Percentiles rank a stretch among this genome's conserved stretches.
Conservation (phyloP, 1,139 yeast species). For the Candida labiduridarum region DNA sequence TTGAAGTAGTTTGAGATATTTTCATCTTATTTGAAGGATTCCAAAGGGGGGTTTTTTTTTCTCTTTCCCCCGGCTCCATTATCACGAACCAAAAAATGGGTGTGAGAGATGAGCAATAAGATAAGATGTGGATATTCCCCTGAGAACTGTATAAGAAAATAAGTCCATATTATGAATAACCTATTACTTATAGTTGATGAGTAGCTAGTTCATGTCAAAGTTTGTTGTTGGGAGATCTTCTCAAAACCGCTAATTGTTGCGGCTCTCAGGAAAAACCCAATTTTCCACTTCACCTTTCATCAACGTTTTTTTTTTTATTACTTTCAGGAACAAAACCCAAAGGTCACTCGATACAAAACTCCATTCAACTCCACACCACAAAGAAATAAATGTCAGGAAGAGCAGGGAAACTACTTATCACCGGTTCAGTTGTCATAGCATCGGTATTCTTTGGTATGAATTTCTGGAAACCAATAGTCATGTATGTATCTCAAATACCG, state of each 20-base stretch:
- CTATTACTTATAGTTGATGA: too few species aligned
- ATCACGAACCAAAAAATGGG: not conserved
- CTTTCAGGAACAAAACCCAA: slow-evolving; percentile 46
- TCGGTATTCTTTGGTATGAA: slow-evolving; percentile 58
- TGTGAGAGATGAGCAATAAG: too few species aligned
- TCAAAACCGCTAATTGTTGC: not conserved
- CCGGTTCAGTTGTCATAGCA: slow-evolving; percentile 36
- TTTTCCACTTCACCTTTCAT: too few species aligned
- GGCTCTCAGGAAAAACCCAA: too few species aligned
- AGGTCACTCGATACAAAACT: slow-evolving; percentile 30
- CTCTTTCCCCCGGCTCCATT: not conserved
- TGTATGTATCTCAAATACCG: slow-evolving; percentile 43
- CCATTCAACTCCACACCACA: too few species aligned
- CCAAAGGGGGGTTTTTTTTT: not conserved
- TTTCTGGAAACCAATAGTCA: slow-evolving; percentile 74
- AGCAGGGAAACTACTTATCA: slow-evolving; percentile 27
- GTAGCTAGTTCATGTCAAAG: too few species aligned
- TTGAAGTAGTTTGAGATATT: not conserved
- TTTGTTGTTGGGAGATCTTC: too few species aligned
- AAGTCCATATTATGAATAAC: too few species aligned
- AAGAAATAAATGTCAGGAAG: slow-evolving; percentile 23
- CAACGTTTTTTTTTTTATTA: not conserved
- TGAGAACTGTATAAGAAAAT: too few species aligned
- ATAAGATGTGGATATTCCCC: too few species aligned
- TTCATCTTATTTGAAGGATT: not conserved